phyloP scores from a whole-genome alignment of 805 yeast genomes.

The Cyberlindnera xishuangbannaensis region DNA sequence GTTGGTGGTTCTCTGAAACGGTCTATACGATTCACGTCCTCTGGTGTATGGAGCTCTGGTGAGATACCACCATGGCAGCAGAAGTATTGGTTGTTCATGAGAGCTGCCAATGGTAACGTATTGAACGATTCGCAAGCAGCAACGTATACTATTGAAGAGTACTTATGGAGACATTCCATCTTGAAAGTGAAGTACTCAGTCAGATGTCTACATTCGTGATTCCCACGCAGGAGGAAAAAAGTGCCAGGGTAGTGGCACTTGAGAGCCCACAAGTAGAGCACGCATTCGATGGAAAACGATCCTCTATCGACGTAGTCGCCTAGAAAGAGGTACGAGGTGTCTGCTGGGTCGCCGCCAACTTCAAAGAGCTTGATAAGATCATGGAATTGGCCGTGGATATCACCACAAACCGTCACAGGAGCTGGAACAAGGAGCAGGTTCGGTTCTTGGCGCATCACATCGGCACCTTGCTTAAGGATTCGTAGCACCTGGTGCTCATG shows the following conservation, averaged over 20 bases:
- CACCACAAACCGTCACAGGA: constrained; percentile 95
- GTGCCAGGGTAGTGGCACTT: constrained; percentile 71
- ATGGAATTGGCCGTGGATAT: constrained; percentile 92
- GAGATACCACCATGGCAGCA: constrained; percentile 97
- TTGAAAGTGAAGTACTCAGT: constrained; percentile 93
- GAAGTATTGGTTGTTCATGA: constrained; percentile 89
- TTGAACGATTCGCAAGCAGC: constrained; percentile 75
- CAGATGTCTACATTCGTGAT: constrained; percentile 91
- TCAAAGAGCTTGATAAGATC: constrained; percentile 88
- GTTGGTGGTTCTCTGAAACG: constrained; percentile 93
- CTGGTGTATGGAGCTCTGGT: constrained; percentile 68
- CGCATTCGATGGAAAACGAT: constrained; percentile 77
- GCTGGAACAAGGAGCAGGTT: constrained; percentile 78
- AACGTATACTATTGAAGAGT: constrained; percentile 58
- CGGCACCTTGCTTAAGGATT: constrained; percentile 63
- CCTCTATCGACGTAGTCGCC: constrained; percentile 98
- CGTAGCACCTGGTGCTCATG: constrained; percentile 61
- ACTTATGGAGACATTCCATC: constrained; percentile 84
- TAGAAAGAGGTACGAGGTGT: constrained; percentile 73
- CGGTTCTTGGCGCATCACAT: constrained; percentile 62
- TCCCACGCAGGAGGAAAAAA: constrained; percentile 83
- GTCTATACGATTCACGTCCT: constrained; percentile 63
- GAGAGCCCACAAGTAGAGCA: constrained; percentile 68
- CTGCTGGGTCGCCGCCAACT: constrained; percentile 83
- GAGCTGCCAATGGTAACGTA: constrained; percentile 84